Evolutionary conservation across 2,329 filamentous ascomycete species (phyloP), one percentile per base, ranked within the genome.

Genomic region (Fusarium nelsonii): DNA sequence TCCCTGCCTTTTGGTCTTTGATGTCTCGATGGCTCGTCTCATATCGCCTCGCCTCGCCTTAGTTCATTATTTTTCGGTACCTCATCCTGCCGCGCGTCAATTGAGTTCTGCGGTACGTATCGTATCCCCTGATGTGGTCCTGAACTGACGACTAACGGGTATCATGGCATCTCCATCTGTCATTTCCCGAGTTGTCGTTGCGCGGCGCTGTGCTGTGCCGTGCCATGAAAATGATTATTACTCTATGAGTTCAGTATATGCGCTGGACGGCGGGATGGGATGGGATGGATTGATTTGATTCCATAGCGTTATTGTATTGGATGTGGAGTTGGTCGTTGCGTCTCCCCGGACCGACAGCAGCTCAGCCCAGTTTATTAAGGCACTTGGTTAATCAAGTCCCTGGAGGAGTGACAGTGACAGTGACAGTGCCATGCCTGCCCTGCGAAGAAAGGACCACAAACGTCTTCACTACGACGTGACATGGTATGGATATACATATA

Each of bases 1-100:
- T 69, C 65, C 65, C 51, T 69, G 61, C 33, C 46, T 26, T 37
- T 5, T 52, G 44, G 28, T 30, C 37, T 37, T 57, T 39, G 32
- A 48, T 69, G 37, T 50, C 45, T 64, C 30, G 46, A 56, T 63
- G 61, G 50, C 57, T 67, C 62, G 63, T 55, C 58, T 61, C 52
- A 34, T 36, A 20, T 49, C 33, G 46, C 46, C 49, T 53, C 39
- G 48, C 52, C 52, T 65, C 63, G 41, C 62, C 41, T 59, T 64
- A 52, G 39, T 53, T 45, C 46, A 23, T 23, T 23, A 49, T 45
- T 30, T 36, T 49, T 20, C 33, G 33, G 33, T 64, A 39, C 59
- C 60, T 64, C 63, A 64, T 58, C 51, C 59, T 64, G 61, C 61
- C 61, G 61, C 61, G 61, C 61, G 61, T 64, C 61, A 64, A 64